Conservation (phyloP, 345 rosid species). For the rapeseed (Brassica napus) region Da-Ae NC_063447.1:1971001-1971500, state of each 20-base stretch:
- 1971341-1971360: neutral
- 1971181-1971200: slow-evolving; percentile 8
- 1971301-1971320: neutral
- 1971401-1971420: neutral
- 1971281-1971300: slow-evolving; percentile 23
- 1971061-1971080: slow-evolving; percentile 28
- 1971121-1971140: slow-evolving; percentile 32
- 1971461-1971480: neutral
- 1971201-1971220: slow-evolving; percentile 5
- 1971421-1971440: neutral
- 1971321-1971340: neutral
- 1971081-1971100: slow-evolving; percentile 37
- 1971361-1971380: slow-evolving; percentile 2
- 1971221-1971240: slow-evolving; percentile 8
- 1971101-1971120: slow-evolving; percentile 29
- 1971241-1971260: slow-evolving; percentile 30
- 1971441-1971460: neutral
- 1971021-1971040: slow-evolving; percentile 6
- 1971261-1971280: slow-evolving; percentile 26
- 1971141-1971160: slow-evolving; percentile 25
- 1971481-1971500: neutral
- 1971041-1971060: slow-evolving; percentile 26
- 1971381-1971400: neutral
- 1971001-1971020: slow-evolving; percentile 19
- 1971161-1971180: slow-evolving; percentile 10